Conservation (phyloP, 2,329 filamentous ascomycete species). For the Clonostachys solani region DNA sequence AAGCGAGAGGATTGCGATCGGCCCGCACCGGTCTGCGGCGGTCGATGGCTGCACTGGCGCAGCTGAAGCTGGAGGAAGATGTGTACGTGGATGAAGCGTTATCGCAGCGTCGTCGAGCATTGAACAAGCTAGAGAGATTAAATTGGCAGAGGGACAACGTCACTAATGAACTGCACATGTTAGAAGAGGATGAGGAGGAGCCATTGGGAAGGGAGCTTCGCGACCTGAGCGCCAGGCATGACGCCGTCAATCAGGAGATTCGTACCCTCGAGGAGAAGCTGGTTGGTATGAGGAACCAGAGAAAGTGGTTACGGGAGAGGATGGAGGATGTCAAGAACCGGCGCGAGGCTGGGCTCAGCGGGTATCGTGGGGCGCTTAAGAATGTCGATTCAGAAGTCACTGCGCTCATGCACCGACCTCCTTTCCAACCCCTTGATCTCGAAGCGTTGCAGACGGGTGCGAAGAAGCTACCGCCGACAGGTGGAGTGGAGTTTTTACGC, state of each 20-base stretch:
- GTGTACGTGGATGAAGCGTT: slow-evolving; percentile 53
- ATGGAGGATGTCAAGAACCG: slow-evolving; percentile 61
- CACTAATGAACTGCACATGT: slow-evolving; percentile 42
- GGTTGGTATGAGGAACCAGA: slow-evolving; percentile 53
- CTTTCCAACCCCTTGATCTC: slow-evolving; percentile 46
- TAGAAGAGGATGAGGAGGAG: slow-evolving; percentile 52
- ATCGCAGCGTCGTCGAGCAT: slow-evolving; percentile 48
- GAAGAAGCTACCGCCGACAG: slow-evolving; percentile 18
- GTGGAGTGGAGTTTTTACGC: slow-evolving; percentile 50
- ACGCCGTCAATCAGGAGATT: slow-evolving; percentile 57
- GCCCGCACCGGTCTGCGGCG: slow-evolving; percentile 62
- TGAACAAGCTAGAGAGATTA: slow-evolving; percentile 53
- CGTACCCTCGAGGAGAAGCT: slow-evolving; percentile 61
- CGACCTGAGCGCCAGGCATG: slow-evolving; percentile 51
- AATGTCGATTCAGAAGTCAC: slow-evolving; percentile 61
- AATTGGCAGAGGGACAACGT: slow-evolving; percentile 45
- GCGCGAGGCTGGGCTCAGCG: slow-evolving; percentile 67
- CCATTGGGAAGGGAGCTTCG: slow-evolving; percentile 58
- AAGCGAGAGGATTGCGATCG: slow-evolving; percentile 51
- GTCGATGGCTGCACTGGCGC: slow-evolving; percentile 59
- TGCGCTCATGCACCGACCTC: slow-evolving; percentile 54
- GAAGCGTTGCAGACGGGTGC: slow-evolving; percentile 27
- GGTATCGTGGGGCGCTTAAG: slow-evolving; percentile 62
- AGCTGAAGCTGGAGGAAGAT: slow-evolving; percentile 67
- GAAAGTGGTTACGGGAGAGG: slow-evolving; percentile 53